Evolutionary conservation across 1,139 yeast species (phyloP), one percentile per base, ranked within the genome.

Genomic region (Suhomyces bokatorum): DNA sequence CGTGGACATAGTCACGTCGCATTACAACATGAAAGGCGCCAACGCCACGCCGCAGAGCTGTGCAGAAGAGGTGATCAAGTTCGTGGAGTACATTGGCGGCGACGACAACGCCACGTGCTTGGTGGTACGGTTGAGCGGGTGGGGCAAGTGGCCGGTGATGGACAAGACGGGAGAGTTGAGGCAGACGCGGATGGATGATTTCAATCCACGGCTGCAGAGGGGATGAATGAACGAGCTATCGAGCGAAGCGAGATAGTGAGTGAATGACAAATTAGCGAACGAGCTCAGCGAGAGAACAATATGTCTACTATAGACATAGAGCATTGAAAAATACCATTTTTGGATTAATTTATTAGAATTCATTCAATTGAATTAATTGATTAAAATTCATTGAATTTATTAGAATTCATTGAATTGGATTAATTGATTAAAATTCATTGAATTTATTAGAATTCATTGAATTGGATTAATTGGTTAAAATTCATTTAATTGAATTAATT

Each of bases 21-120:
- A 87, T 20, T 85, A 81, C 42, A 82, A 83, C 54, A 67, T 79
- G 60, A 73, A 79, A 47, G 96, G 96, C 10, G 76, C 77, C 16
- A 65, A 72, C 31, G 97, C 96, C 1, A 81, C 90, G 1, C 97
- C 98, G 0, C 97, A 88, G 57, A 76, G 70, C 43, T 87, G 96
- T 38, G 93, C 97, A 0, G 83, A 81, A 50, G 97, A 91, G 62
- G 86, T 93, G 20, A 80, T 91, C 14, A 79, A 82, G 54, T 93
- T 85, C 60, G 87, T 91, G 13, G 93, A 87, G 59, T 87, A 87
- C 40, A 77, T 91, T 11, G 97, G 96, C 9, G 95, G 96, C 3
- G 93, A 88, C 57, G 99, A 93, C 63, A 93, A 93, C 66, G 95
- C 98, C 11, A 89, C 97, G 0, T 89, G 97, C 60, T 58, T 87